These are phyloP conservation scores for Grigorovia humatica DNA, from an alignment of 805 yeast genomes.

Conservation along the genomic window DNA sequence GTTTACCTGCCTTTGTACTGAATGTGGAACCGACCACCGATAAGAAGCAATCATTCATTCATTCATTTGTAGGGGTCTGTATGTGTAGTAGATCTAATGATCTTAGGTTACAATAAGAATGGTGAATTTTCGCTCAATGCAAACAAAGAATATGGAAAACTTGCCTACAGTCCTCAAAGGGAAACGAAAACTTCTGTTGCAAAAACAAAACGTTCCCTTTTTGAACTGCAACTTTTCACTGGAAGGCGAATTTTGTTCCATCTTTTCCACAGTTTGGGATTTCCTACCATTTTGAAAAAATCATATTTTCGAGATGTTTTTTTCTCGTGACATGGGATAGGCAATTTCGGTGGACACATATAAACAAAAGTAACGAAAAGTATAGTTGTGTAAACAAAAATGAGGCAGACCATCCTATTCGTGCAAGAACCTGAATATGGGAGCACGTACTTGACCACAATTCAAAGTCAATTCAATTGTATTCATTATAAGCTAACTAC, in stretches of 20 bases:
- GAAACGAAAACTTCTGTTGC: background rate
- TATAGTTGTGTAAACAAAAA: too few relatives aligned
- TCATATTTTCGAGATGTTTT: too few relatives aligned
- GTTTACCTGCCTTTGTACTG: too few relatives aligned
- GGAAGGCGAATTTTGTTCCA: too few relatives aligned
- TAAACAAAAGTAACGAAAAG: background rate
- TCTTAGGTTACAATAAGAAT: background rate
- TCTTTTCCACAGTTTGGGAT: too few relatives aligned
- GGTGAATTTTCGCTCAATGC: background rate
- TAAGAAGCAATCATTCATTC: too few relatives aligned
- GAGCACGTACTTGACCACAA: background rate
- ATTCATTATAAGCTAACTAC: conserved; percentile 9
- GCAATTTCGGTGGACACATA: too few relatives aligned
- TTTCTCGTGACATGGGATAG: too few relatives aligned
- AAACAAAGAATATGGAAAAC: background rate
- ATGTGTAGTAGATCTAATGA: background rate
- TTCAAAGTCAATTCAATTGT: conserved; percentile 6
- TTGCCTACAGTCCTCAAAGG: background rate
- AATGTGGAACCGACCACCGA: too few relatives aligned
- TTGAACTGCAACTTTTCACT: too few relatives aligned
- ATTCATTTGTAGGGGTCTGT: background rate
- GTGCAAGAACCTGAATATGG: conserved; percentile 6
- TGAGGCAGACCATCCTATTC: conserved; percentile 14
- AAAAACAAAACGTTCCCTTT: background rate
- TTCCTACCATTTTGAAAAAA: too few relatives aligned